Conservation (phyloP, 2,329 filamentous ascomycete genomes). For the Reticulascus tulasneorum region DNA sequence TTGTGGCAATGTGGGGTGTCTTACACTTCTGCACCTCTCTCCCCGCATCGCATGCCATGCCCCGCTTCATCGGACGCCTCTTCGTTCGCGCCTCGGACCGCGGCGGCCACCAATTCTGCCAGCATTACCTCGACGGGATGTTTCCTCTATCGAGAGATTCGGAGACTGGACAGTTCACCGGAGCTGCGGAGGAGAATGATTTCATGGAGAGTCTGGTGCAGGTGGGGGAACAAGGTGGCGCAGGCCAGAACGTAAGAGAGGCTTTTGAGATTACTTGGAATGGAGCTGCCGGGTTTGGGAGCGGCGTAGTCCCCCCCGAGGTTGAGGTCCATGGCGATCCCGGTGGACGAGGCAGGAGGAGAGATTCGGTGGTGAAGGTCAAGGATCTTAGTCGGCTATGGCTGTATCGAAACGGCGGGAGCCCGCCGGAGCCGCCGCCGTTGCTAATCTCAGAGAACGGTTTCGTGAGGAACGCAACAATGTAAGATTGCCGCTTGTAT, state of each 20-base stretch:
- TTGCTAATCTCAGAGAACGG: conserved; percentile 30
- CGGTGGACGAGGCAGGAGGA: conserved; percentile 19
- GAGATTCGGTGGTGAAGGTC: conserved; percentile 45
- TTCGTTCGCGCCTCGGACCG: conserved; percentile 46
- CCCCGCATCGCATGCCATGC: conserved; percentile 33
- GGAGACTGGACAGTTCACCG: conserved; percentile 34
- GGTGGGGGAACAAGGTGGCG: conserved; percentile 38
- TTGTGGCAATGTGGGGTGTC: conserved; percentile 71
- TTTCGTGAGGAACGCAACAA: conserved; percentile 33
- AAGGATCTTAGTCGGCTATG: conserved; percentile 60
- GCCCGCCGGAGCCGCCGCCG: conserved; percentile 40
- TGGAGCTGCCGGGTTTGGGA: conserved; percentile 33
- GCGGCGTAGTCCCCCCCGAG: too few relatives aligned
- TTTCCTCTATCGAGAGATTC: conserved; percentile 43
- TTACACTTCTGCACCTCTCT: conserved; percentile 50
- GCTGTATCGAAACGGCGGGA: conserved; percentile 58
- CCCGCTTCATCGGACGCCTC: conserved; percentile 59
- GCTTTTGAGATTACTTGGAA: conserved; percentile 45
- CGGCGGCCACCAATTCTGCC: conserved; percentile 56
- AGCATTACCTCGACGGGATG: conserved; percentile 61
- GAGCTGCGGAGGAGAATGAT: conserved; percentile 45
- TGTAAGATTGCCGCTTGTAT: too few relatives aligned
- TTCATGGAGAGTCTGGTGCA: conserved; percentile 59
- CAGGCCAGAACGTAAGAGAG: conserved; percentile 39
- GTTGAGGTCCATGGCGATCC: conserved; percentile 34